phyloP scores from a whole-genome alignment of 2,329 filamentous ascomycete genomes.

The Scorias spongiosa region DNA sequence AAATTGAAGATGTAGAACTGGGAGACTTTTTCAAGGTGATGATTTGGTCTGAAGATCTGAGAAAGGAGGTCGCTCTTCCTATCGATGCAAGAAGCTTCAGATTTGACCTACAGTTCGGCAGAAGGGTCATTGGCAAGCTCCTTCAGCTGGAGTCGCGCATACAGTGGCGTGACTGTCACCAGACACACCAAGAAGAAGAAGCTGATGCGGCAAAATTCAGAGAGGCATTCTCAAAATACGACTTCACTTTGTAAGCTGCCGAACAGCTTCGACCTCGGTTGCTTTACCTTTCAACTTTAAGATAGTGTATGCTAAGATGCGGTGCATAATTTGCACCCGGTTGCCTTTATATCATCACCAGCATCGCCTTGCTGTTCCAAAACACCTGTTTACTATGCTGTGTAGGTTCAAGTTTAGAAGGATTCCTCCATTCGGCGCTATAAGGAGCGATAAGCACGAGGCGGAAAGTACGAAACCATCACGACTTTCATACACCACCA shows the following conservation, averaged over 20 bases:
- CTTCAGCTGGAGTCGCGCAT: constrained; percentile 63
- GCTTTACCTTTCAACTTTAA: no score
- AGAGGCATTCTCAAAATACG: constrained; percentile 66
- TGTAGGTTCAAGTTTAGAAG: no score
- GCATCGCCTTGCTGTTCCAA: no score
- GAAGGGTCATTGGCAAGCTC: constrained; percentile 76
- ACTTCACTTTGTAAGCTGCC: constrained; percentile 46
- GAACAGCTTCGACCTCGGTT: no score
- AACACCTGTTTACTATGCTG: no score
- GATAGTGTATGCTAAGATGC: no score
- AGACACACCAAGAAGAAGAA: constrained; percentile 63
- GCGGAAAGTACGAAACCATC: no score
- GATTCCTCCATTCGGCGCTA: no score
- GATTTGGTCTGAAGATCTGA: constrained; percentile 26
- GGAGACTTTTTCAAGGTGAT: constrained; percentile 20
- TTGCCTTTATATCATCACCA: no score
- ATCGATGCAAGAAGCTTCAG: constrained; percentile 55
- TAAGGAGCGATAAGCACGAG: no score
- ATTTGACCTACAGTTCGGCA: constrained; percentile 84
- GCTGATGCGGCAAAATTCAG: constrained; percentile 68
- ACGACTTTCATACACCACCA: no score
- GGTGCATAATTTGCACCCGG: no score
- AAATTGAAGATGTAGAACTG: constrained; percentile 10
- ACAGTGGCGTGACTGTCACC: constrained; percentile 72
- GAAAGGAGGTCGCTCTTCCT: constrained; percentile 54